Conservation (phyloP, 441 rosid genomes). For the Bruguiera hainesii region DNA sequence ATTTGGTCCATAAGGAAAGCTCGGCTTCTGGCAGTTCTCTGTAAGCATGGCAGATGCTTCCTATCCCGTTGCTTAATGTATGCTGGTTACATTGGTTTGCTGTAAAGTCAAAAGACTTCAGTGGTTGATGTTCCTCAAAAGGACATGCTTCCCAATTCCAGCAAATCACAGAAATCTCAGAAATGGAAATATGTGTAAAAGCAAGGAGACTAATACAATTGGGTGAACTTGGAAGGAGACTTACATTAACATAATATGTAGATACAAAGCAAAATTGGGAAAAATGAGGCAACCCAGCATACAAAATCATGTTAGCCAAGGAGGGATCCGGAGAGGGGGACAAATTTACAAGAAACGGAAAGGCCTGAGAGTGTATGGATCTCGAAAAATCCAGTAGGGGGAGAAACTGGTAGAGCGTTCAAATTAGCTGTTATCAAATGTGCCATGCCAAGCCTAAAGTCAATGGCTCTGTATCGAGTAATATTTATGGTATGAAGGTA, state of each 20-base stretch:
- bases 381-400: slow-evolving; percentile 14
- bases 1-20: no score
- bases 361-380: slow-evolving; percentile 4
- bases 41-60: no score
- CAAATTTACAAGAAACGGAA: neutral
- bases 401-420: slow-evolving; percentile 1
- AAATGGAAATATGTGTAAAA: no score
- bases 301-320: slow-evolving; percentile 16
- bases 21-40: no score
- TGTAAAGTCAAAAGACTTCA: no score
- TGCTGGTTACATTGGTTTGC: no score
- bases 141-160: no score
- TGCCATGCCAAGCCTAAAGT: neutral
- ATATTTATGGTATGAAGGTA: slow-evolving; percentile 36
- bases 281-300: slow-evolving; percentile 12
- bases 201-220: neutral
- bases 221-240: neutral
- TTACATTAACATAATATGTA: slow-evolving; percentile 7
- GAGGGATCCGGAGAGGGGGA: neutral
- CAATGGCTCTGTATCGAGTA: slow-evolving; percentile 5
- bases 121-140: no score
- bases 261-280: slow-evolving; percentile 14
- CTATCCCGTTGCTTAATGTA: no score
- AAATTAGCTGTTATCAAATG: slow-evolving; percentile 2
- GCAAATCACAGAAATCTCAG: no score